Evolutionary conservation across 1,284 basidiomycete species (phyloP).

Genomic region (Microbotryum silenes-acaulis): DNA sequence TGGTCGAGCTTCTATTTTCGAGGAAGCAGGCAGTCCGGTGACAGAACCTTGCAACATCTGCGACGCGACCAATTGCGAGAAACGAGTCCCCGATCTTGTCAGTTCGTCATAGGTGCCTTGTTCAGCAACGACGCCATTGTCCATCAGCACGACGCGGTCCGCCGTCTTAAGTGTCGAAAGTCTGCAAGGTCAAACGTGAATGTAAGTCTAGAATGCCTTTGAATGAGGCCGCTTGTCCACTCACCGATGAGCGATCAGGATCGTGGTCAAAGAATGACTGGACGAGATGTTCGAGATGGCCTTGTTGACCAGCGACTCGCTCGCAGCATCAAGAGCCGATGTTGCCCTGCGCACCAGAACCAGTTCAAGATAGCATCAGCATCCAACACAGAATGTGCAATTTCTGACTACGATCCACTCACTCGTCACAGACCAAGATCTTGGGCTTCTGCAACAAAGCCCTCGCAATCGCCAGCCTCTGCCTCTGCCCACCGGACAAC

Average conservation of each 20-base stretch:
- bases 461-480: constrained; percentile 47
- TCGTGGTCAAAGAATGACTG: constrained; percentile 68
- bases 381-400: not conserved
- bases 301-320: constrained; percentile 75
- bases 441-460: constrained; percentile 46
- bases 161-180: constrained; percentile 48
- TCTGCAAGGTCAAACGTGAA: constrained; percentile 41
- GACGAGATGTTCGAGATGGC: constrained; percentile 80
- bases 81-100: constrained; percentile 32
- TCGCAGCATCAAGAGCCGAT: constrained; percentile 71
- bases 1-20: not conserved
- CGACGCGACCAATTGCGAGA: constrained; percentile 29
- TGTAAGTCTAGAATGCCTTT: constrained; percentile 37
- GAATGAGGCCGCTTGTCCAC: not conserved
- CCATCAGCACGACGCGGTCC: constrained; percentile 46
- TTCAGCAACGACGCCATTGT: constrained; percentile 75
- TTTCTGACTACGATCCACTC: constrained; percentile 10
- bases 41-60: constrained; percentile 18
- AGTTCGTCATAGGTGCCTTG: constrained; percentile 73
- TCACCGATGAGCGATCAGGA: constrained; percentile 75
- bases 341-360: constrained; percentile 47
- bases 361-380: not conserved
- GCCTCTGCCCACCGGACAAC: constrained; percentile 42
- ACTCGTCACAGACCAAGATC: constrained; percentile 48
- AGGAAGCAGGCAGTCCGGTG: not conserved